Evolutionary conservation across 176 grass and related monocot genomes (phyloP).

Genomic region (Bromus sterilis): DNA sequence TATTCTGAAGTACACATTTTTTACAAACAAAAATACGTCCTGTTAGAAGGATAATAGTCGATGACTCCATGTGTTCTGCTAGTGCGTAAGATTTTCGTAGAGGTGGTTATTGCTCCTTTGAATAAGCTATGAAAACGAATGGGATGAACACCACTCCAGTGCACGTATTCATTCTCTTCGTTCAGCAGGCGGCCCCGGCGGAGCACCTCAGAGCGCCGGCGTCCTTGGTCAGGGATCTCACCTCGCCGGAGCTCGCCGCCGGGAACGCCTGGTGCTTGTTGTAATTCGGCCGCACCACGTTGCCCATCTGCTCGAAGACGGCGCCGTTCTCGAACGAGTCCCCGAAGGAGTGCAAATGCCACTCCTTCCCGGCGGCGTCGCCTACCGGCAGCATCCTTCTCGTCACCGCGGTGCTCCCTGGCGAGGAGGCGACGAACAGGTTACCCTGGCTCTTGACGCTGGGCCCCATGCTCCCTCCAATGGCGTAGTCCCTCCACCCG

Average conservation of each 20-base stretch:
- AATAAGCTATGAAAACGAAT: too few species aligned
- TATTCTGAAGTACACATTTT: too few species aligned
- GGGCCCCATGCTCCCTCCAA: conserved; percentile 68
- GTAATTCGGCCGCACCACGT: conserved; percentile 42
- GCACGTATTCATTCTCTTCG: not conserved
- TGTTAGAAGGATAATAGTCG: too few species aligned
- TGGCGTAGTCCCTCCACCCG: conserved; percentile 76
- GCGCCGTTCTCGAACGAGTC: conserved; percentile 69
- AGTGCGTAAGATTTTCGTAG: too few species aligned
- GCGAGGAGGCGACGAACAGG: conserved; percentile 45
- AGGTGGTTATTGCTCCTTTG: too few species aligned
- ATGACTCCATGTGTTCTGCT: too few species aligned
- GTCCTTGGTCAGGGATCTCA: conserved; percentile 44
- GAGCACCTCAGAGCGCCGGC: conserved; percentile 59
- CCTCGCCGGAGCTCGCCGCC: conserved; percentile 13
- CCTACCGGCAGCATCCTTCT: conserved; percentile 27
- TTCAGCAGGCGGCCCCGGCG: conserved; percentile 30
- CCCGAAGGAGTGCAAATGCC: conserved; percentile 61
- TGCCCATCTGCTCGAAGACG: conserved; percentile 57
- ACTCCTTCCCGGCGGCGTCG: not conserved
- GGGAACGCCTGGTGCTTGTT: conserved; percentile 49
- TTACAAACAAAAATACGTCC: too few species aligned
- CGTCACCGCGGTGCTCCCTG: conserved; percentile 48
- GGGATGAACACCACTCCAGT: not conserved
- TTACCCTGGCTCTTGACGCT: conserved; percentile 80